These are phyloP conservation scores for Diaporthe citri DNA, from an alignment of 2,329 filamentous ascomycete species.

Conservation along the genomic window DNA sequence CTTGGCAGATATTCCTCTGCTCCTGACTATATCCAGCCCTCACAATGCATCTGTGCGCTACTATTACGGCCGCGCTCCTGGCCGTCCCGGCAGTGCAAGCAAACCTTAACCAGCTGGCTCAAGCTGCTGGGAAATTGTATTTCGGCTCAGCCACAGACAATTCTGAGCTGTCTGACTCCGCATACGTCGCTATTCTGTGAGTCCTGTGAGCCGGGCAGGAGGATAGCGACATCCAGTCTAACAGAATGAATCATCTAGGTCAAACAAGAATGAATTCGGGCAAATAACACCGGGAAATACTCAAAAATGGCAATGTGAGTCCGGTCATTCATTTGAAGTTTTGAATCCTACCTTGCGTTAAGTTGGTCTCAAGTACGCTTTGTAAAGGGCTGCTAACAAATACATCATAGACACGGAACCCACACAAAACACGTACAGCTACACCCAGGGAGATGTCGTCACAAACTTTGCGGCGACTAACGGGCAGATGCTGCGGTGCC, in stretches of 20 bases:
- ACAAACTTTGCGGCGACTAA: slow-evolving; percentile 62
- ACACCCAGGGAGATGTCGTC: slow-evolving; percentile 66
- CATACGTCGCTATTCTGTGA: slow-evolving; percentile 67
- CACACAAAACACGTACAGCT: slow-evolving; percentile 67
- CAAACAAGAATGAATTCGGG: slow-evolving; percentile 70
- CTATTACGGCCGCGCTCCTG: slow-evolving; percentile 14
- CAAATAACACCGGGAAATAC: slow-evolving; percentile 75
- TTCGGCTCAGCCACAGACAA: slow-evolving; percentile 77
- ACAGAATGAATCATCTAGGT: slow-evolving; percentile 40
- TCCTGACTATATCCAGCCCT: neutral
- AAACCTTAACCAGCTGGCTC: slow-evolving; percentile 39
- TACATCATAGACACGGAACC: slow-evolving; percentile 63
- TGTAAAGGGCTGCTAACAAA: neutral
- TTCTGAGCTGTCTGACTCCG: slow-evolving; percentile 62
- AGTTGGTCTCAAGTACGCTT: fast-evolving
- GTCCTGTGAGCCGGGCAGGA: neutral
- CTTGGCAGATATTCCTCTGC: neutral
- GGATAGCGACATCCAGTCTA: too few relatives aligned
- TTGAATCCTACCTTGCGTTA: too few relatives aligned
- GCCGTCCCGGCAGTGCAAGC: slow-evolving; percentile 23
- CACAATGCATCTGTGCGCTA: slow-evolving; percentile 17
- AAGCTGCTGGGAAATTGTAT: slow-evolving; percentile 54
- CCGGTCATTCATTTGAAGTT: neutral
- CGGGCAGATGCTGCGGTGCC: slow-evolving; percentile 70
- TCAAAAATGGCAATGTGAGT: slow-evolving; percentile 68